phyloP scores from a whole-genome alignment of 306 rosid species.

The Quercus variabilis region DNA sequence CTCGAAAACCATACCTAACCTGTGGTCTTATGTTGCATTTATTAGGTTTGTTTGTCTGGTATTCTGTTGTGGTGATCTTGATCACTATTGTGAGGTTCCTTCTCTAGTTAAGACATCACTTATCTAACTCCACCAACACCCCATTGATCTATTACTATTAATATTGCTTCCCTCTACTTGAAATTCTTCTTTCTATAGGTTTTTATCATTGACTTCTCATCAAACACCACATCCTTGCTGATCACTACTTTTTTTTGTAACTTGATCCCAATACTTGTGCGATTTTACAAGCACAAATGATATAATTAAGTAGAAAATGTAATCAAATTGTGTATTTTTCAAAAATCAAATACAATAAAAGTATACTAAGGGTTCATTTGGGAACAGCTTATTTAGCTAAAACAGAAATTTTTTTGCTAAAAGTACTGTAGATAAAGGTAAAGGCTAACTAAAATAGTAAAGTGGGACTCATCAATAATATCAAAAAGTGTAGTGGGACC shows the following conservation, averaged over 20 bases:
- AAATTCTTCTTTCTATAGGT: background rate
- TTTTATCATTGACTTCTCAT: background rate
- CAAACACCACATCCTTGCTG: background rate
- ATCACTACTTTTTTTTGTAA: background rate
- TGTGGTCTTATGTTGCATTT: background rate
- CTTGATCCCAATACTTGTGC: background rate
- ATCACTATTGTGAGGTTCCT: background rate
- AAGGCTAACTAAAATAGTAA: too few relatives aligned
- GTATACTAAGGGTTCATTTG: too few relatives aligned
- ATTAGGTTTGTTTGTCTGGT: background rate
- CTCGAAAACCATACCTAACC: background rate
- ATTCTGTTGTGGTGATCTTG: background rate
- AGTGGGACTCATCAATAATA: too few relatives aligned
- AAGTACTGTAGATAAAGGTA: too few relatives aligned
- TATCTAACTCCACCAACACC: background rate
- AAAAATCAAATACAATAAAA: too few relatives aligned
- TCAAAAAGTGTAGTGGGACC: too few relatives aligned
- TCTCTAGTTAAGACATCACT: background rate
- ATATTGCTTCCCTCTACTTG: too few relatives aligned
- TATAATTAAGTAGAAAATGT: too few relatives aligned
- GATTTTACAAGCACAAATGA: background rate
- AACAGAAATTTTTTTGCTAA: too few relatives aligned
- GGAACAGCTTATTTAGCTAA: too few relatives aligned
- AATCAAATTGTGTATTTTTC: too few relatives aligned
- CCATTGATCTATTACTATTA: background rate